Conservation (phyloP, 2,329 filamentous ascomycete species). For the Calonectria pteridis region DNA sequence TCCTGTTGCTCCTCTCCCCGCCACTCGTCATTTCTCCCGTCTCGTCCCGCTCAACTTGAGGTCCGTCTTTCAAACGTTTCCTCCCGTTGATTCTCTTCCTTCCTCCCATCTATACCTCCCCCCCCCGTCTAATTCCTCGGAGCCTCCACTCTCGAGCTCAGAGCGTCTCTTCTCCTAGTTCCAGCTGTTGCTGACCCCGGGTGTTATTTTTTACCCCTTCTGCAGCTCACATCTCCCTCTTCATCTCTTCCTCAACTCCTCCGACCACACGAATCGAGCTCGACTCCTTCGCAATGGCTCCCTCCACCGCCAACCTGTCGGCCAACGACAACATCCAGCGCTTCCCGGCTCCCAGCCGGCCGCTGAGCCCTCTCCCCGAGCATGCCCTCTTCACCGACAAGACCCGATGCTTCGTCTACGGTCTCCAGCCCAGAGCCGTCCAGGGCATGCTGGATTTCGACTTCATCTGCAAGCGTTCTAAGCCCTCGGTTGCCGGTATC, state of each 20-base stretch:
- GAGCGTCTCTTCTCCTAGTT: constrained; percentile 35
- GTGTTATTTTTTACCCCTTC: constrained; percentile 35
- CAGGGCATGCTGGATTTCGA: constrained; percentile 99
- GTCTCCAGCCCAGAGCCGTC: constrained; percentile 93
- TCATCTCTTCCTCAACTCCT: constrained; percentile 14
- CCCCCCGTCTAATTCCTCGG: constrained; percentile 44
- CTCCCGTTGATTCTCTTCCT: constrained; percentile 36
- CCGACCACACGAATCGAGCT: constrained; percentile 39
- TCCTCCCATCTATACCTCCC: constrained; percentile 32
- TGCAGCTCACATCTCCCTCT: constrained; percentile 36
- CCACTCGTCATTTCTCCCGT: constrained; percentile 31
- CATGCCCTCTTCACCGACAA: constrained; percentile 99
- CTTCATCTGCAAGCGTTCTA: constrained; percentile 99
- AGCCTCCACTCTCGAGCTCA: constrained; percentile 43
- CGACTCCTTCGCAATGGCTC: constrained; percentile 62
- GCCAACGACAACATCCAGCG: constrained; percentile 99
- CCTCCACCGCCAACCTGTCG: constrained; percentile 69
- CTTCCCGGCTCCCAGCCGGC: constrained; percentile 92
- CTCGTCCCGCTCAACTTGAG: constrained; percentile 41
- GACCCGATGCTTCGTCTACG: constrained; percentile 99
- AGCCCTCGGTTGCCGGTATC: constrained; percentile 96
- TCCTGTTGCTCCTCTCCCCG: constrained; percentile 39
- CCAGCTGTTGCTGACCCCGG: constrained; percentile 38
- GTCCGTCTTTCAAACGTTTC: constrained; percentile 40
- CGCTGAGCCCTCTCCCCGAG: constrained; percentile 86